Conservation (phyloP, 345 rosid genomes). For the Geranium brycei region DNA sequence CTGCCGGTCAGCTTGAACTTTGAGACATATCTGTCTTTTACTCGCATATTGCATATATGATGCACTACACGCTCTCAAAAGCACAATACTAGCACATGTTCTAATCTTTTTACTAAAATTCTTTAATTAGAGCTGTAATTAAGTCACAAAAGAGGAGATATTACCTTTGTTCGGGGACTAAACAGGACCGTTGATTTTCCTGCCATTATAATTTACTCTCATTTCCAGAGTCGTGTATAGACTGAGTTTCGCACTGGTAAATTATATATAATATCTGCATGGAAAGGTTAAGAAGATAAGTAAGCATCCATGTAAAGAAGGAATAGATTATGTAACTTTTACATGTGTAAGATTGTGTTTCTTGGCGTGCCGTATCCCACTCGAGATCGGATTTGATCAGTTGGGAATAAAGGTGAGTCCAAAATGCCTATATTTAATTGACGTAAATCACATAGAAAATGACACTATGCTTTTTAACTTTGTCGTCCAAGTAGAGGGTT, state of each 20-base stretch:
- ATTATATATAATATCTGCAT: neutral
- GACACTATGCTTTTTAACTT: neutral
- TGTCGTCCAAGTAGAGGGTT: neutral
- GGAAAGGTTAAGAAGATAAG: neutral
- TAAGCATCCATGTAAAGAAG: neutral
- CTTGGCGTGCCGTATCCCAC: neutral
- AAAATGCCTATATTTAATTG: too few species aligned
- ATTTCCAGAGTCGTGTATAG: neutral
- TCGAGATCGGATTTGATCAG: neutral
- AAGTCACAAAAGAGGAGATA: neutral
- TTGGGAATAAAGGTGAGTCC: too few species aligned
- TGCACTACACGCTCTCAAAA: neutral
- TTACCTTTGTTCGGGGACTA: too few species aligned
- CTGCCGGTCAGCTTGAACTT: too few species aligned
- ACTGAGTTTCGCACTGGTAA: neutral
- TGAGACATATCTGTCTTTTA: too few species aligned
- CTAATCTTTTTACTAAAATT: neutral
- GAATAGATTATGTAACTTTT: neutral
- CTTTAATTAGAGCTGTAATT: neutral
- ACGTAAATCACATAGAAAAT: neutral
- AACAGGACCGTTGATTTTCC: too few species aligned
- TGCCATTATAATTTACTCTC: neutral
- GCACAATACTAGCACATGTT: neutral
- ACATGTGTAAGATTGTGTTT: too few species aligned
- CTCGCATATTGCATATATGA: too few species aligned